Percentiles rank a stretch among this genome's conserved stretches.
phyloP scores from a whole-genome alignment of 345 rosid genomes.

The Erodium maritimum region DNA sequence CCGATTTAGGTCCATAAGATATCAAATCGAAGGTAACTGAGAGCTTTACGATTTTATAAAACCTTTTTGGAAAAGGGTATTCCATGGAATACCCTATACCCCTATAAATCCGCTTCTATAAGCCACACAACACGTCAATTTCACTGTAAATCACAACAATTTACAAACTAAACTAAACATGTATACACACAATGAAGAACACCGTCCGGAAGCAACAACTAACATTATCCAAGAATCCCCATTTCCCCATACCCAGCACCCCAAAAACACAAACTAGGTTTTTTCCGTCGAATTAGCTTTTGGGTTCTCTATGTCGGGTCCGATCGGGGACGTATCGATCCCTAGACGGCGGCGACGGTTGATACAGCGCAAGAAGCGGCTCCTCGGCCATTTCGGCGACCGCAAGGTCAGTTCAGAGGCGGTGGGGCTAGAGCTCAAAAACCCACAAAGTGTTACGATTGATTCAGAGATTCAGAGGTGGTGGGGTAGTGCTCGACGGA shows the following conservation, averaged over 20 bases:
- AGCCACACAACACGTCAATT: no score
- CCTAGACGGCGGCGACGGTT: slow-evolving; percentile 11
- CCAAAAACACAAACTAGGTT: not conserved
- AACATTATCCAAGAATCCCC: slow-evolving; percentile 44
- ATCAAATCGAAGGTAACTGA: no score
- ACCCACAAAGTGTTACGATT: not conserved
- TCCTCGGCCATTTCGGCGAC: slow-evolving; percentile 16
- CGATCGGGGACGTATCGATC: slow-evolving; percentile 15
- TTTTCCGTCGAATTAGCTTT: not conserved
- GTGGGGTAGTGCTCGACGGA: no score
- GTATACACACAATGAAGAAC: slow-evolving; percentile 77
- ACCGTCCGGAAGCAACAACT: slow-evolving; percentile 56
- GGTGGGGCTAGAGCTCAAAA: slow-evolving; percentile 10
- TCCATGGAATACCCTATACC: no score
- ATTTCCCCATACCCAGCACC: slow-evolving; percentile 27
- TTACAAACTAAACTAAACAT: no score
- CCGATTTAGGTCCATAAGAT: no score
- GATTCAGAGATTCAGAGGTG: not conserved
- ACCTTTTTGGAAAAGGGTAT: no score
- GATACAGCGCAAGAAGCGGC: slow-evolving; percentile 6
- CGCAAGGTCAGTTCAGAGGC: not conserved
- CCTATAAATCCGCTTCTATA: no score
- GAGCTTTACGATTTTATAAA: no score
- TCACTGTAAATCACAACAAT: no score
- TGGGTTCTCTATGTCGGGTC: not conserved